These are phyloP conservation scores for Pyrenophora tritici-repentis DNA, from an alignment of 2,329 filamentous ascomycete genomes.

Conservation along the genomic window DNA sequence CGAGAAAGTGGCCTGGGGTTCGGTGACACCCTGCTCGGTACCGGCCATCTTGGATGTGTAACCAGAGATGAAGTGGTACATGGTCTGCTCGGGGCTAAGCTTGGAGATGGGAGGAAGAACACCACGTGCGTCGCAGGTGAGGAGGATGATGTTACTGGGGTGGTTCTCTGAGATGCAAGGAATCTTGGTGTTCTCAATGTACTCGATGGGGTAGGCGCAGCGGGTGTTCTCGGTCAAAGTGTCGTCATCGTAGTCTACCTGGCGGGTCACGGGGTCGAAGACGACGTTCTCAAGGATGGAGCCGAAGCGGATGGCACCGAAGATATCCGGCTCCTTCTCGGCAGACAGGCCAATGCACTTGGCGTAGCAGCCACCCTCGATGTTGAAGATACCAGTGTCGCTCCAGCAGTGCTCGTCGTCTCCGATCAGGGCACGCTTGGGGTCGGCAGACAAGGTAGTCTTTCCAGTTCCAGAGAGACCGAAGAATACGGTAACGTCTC, in stretches of 20 bases:
- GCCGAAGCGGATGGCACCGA: slow-evolving; percentile 91
- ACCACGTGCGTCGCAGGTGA: slow-evolving; percentile 97
- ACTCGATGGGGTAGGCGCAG: slow-evolving; percentile 98
- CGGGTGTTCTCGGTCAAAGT: slow-evolving; percentile 98
- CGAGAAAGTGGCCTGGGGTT: slow-evolving; percentile 98
- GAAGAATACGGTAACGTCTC: slow-evolving; percentile 99
- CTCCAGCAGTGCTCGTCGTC: slow-evolving; percentile 99
- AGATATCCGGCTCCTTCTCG: slow-evolving; percentile 99
- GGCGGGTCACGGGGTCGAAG: slow-evolving; percentile 86
- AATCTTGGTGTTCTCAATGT: slow-evolving; percentile 98
- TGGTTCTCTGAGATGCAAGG: slow-evolving; percentile 86
- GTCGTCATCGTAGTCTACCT: slow-evolving; percentile 92
- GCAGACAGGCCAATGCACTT: slow-evolving; percentile 97
- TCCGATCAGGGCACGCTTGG: slow-evolving; percentile 93
- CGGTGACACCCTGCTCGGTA: slow-evolving; percentile 94
- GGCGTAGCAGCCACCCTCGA: slow-evolving; percentile 98
- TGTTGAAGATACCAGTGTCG: slow-evolving; percentile 97
- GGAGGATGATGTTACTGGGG: slow-evolving; percentile 95
- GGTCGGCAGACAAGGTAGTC: slow-evolving; percentile 96
- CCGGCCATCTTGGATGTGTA: slow-evolving; percentile 99
- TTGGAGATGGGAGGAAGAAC: slow-evolving; percentile 98
- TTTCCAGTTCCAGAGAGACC: slow-evolving; percentile 98
- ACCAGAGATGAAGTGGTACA: slow-evolving; percentile 99
- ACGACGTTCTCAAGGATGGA: slow-evolving; percentile 98
- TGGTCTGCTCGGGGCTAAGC: slow-evolving; percentile 90